phyloP scores from a whole-genome alignment of 2,329 filamentous ascomycete species.

The Exophiala viscosa region DNA sequence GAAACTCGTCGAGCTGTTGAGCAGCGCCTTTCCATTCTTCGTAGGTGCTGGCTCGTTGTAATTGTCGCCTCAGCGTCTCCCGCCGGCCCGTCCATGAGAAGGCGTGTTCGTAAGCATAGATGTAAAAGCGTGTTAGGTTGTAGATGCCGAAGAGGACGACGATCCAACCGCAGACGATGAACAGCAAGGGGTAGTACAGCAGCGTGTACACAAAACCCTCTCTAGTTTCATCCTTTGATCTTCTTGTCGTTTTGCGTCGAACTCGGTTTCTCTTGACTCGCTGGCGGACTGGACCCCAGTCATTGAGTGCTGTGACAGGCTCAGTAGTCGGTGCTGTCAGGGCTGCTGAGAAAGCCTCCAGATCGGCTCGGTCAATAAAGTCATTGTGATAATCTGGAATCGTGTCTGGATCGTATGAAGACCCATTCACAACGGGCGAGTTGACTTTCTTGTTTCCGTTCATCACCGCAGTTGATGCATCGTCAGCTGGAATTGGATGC shows the following conservation, averaged over 20 bases:
- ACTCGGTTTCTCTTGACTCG: constrained; percentile 53
- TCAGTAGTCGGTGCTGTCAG: constrained; percentile 75
- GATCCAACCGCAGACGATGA: constrained; percentile 78
- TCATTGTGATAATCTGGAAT: constrained; percentile 78
- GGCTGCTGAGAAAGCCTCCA: constrained; percentile 75
- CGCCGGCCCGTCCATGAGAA: constrained; percentile 82
- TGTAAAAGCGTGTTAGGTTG: constrained; percentile 78
- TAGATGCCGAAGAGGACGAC: constrained; percentile 69
- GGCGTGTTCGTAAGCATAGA: constrained; percentile 86
- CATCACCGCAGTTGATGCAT: constrained; percentile 7
- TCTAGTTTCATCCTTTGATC: constrained; percentile 83
- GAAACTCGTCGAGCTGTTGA: constrained; percentile 70
- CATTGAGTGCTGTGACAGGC: constrained; percentile 82
- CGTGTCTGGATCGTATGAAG: constrained; percentile 16
- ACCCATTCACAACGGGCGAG: neutral
- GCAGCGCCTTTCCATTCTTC: constrained; percentile 79
- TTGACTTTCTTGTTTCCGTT: constrained; percentile 2
- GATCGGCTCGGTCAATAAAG: constrained; percentile 69
- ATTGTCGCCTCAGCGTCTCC: constrained; percentile 64
- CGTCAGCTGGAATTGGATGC: neutral
- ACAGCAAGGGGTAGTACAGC: constrained; percentile 85
- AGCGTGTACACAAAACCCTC: constrained; percentile 88
- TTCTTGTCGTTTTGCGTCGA: constrained; percentile 44
- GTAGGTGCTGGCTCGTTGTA: constrained; percentile 72
- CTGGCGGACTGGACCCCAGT: constrained; percentile 88